Evolutionary conservation across 768 basidiomycete genomes (phyloP).

Genomic region (Sporobolomyces phaffii): DNA sequence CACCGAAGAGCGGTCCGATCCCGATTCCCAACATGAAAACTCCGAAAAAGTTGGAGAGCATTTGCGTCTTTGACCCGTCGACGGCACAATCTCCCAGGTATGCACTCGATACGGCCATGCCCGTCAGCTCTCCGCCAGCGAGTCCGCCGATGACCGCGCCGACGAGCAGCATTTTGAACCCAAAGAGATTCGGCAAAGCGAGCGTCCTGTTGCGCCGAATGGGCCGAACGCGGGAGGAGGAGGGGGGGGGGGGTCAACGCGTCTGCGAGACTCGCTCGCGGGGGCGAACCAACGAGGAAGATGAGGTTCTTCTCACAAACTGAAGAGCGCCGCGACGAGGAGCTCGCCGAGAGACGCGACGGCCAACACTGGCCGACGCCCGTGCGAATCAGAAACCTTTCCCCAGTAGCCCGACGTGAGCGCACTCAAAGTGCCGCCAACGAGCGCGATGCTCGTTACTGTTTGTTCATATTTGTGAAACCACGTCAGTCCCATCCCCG

Average conservation of each 20-base stretch:
- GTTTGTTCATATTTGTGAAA: too few relatives aligned
- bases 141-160: neutral
- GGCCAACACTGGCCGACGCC: slow-evolving; percentile 10
- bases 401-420: slow-evolving; percentile 29
- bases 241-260: too few relatives aligned
- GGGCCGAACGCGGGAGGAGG: too few relatives aligned
- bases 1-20: slow-evolving; percentile 17
- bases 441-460: slow-evolving; percentile 16
- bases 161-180: neutral
- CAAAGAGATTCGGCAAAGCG: neutral
- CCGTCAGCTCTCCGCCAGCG: slow-evolving; percentile 15
- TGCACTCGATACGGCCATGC: neutral
- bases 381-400: neutral
- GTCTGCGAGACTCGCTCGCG: too few relatives aligned
- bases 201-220: too few relatives aligned
- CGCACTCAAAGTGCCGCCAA: slow-evolving; percentile 7
- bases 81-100: slow-evolving; percentile 26
- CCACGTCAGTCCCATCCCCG: too few relatives aligned
- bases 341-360: neutral
- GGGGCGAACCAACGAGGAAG: too few relatives aligned
- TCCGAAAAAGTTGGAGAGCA: slow-evolving; percentile 6
- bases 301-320: neutral
- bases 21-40: neutral
- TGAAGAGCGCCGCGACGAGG: neutral
- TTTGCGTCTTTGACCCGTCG: slow-evolving; percentile 7